Evolutionary conservation across 2,329 filamentous ascomycete species (phyloP), one percentile per base, ranked within the genome.

Genomic region (Aureobasidium sp.): DNA sequence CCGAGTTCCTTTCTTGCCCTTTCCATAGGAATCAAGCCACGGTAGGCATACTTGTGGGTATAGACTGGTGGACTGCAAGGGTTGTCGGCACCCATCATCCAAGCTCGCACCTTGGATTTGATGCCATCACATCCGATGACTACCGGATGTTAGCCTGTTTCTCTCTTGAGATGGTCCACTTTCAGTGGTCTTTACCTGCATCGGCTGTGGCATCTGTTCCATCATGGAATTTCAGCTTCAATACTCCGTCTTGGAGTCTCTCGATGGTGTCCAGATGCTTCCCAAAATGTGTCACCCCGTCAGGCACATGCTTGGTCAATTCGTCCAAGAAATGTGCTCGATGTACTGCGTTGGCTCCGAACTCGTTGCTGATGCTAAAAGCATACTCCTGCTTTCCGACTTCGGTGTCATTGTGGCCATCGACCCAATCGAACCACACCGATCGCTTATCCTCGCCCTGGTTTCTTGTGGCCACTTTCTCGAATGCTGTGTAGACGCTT

Each of bases 71-170:
- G 69, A 0, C 77, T 72, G 3, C 77, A 74, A 0, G 79, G 76
- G 62, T 78, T 70, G 24, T 74, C 71, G 2, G 75, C 68, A 2
- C 86, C 73, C 5, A 88, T 70, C 17, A 82, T 70, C 60, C 60
- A 64, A 33, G 79, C 69, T 8, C 85, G 76, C 2, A 81, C 76
- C 3, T 76, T 74, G 0, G 82, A 84, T 68, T 84, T 84, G 67
- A 88, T 85, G 0, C 85, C 85, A 70, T 88, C 85, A 68, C 83
- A 85, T 5, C 82, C 85, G 61, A 88, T 75, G 0, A 85, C 80
- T 1, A 77, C 75, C 5, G 7, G 57, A 62, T 15, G 62, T 61
- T 33, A 59, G 48, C 31, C 50, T 40, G 33, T 31, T 60, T 44
- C 11, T n/a, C 4, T 35, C n/a, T 60, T 14, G 27, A 44, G 12